These are phyloP conservation scores for Sanghuangporus baumii DNA, from an alignment of 1,284 basidiomycete genomes.

Conservation along the genomic window DNA sequence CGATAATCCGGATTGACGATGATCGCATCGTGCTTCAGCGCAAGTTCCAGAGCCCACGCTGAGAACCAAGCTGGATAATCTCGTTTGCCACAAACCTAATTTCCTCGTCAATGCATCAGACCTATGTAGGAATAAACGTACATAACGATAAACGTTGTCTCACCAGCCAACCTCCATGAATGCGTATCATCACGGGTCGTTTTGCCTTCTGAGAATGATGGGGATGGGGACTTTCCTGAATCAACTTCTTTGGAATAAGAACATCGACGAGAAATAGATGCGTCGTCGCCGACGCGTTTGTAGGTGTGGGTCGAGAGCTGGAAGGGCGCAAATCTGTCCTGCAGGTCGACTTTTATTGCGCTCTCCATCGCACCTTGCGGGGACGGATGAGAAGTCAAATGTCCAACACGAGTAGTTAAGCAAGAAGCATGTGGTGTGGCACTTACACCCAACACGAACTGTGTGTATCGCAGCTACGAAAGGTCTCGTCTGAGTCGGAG, in stretches of 20 bases:
- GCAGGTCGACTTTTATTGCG: neutral
- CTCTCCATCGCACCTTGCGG: neutral
- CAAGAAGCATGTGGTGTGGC: too few relatives aligned
- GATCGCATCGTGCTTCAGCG: slow-evolving; percentile 12
- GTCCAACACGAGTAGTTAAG: neutral
- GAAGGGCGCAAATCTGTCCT: slow-evolving; percentile 3
- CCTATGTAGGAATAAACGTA: neutral
- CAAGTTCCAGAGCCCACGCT: slow-evolving; percentile 6
- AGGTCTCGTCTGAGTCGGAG: too few relatives aligned
- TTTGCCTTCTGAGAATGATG: neutral
- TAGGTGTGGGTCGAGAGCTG: slow-evolving; percentile 9
- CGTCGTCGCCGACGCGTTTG: slow-evolving; percentile 4
- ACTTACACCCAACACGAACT: too few relatives aligned
- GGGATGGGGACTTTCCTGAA: neutral
- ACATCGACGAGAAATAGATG: slow-evolving; percentile 8
- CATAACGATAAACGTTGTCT: neutral
- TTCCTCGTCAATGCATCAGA: neutral
- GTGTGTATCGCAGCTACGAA: too few relatives aligned
- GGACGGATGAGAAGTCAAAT: neutral
- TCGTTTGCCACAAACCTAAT: slow-evolving; percentile 4
- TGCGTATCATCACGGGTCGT: slow-evolving; percentile 6
- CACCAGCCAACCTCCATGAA: slow-evolving; percentile 16
- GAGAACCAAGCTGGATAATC: slow-evolving; percentile 8
- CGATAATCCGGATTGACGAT: slow-evolving; percentile 15
- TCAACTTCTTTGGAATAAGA: slow-evolving; percentile 3